These are phyloP conservation scores for Margaritispora aquatica DNA, from an alignment of 495 filamentous ascomycete species.

Conservation along the genomic window DNA sequence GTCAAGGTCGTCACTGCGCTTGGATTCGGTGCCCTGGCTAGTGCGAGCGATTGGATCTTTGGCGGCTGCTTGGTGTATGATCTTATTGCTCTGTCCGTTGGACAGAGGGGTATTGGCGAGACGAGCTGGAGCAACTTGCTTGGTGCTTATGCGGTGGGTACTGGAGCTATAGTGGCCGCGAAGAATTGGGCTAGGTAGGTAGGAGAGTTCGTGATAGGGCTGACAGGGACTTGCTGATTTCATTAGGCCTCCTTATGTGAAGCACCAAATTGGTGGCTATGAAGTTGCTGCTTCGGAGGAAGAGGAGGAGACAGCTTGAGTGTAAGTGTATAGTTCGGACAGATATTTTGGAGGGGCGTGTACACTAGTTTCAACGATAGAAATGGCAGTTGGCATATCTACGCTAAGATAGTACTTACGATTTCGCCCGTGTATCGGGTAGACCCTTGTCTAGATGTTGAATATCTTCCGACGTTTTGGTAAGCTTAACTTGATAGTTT, in stretches of 20 bases:
- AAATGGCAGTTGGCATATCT: too few species aligned
- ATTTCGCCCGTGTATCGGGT: too few species aligned
- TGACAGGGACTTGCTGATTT: neutral
- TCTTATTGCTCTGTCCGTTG: constrained; percentile 39
- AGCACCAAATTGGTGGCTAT: constrained; percentile 3
- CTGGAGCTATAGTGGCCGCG: constrained; percentile 41
- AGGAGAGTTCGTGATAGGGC: neutral
- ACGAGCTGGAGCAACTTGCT: constrained; percentile 37
- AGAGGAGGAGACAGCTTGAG: neutral
- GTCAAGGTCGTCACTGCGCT: constrained; percentile 41
- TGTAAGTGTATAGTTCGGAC: too few species aligned
- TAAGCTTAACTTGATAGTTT: too few species aligned
- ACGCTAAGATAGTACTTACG: too few species aligned
- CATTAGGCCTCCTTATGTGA: constrained; percentile 12
- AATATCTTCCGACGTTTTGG: too few species aligned
- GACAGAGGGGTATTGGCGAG: constrained; percentile 32
- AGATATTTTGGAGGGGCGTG: too few species aligned
- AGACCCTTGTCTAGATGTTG: too few species aligned
- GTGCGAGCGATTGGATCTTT: constrained; percentile 44
- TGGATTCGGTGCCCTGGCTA: constrained; percentile 35
- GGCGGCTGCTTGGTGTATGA: constrained; percentile 48
- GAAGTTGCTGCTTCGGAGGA: constrained; percentile 4
- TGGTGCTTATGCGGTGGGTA: constrained; percentile 37
- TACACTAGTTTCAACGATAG: too few species aligned
- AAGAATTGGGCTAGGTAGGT: constrained; percentile 43